These are phyloP conservation scores for Esteya vermicola DNA, from an alignment of 2,329 filamentous ascomycete genomes.

Conservation along the genomic window DNA sequence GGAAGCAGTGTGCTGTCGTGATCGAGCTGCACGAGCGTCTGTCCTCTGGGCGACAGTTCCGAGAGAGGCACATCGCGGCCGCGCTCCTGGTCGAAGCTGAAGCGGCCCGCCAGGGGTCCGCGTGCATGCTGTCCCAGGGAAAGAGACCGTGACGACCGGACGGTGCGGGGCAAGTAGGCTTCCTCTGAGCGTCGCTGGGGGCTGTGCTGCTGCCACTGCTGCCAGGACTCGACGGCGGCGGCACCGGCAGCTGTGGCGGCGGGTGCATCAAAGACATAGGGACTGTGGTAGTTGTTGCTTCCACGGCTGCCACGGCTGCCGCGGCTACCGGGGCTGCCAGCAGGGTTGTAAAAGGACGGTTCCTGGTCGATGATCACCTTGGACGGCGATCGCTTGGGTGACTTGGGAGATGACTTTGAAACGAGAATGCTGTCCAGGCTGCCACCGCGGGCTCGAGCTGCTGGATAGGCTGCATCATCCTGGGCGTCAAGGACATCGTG, in stretches of 20 bases:
- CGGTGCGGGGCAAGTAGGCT: conserved; percentile 1
- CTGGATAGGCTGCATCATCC: not conserved
- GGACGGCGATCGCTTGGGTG: conserved; percentile 23
- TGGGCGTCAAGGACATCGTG: no score
- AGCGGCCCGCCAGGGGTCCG: conserved; percentile 1
- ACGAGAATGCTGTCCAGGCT: conserved; percentile 3
- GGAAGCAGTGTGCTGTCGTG: conserved; percentile 21
- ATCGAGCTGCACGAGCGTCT: conserved; percentile 12
- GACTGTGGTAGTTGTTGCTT: not conserved
- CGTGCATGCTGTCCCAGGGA: conserved; percentile 4
- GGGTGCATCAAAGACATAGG: not conserved
- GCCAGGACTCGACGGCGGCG: not conserved
- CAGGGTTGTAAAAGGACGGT: not conserved
- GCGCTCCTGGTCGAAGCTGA: conserved; percentile 9
- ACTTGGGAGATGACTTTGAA: conserved; percentile 12
- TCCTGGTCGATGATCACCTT: conserved; percentile 40
- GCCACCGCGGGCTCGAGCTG: conserved; percentile 1
- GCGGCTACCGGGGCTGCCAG: not conserved
- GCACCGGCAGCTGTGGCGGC: not conserved
- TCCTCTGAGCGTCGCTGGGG: conserved; percentile 21
- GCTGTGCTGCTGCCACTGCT: conserved; percentile 11
- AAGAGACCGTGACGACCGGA: conserved; percentile 5
- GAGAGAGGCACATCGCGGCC: not conserved
- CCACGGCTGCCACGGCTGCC: not conserved
- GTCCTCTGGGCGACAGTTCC: conserved; percentile 11